phyloP scores from a whole-genome alignment of 305 asterid genomes.

The Striga hermonthica region DNA sequence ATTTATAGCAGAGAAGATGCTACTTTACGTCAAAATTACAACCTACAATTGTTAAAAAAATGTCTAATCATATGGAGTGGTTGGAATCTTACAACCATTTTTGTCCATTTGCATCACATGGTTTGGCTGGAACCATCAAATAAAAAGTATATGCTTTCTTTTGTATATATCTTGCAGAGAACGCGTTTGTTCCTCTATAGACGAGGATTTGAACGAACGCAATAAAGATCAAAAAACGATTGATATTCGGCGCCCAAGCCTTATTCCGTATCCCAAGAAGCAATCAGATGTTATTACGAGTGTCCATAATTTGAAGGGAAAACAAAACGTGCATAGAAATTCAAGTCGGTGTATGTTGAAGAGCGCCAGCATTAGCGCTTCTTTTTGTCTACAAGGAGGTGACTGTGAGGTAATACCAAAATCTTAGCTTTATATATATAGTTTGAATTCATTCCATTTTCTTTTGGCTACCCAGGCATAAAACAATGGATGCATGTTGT shows the following conservation, averaged over 20 bases:
- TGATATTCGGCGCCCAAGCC: slow-evolving; percentile 37
- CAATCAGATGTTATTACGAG: slow-evolving; percentile 29
- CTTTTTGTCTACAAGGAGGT: slow-evolving; percentile 47
- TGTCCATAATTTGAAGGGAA: slow-evolving; percentile 21
- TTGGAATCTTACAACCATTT: too few species aligned
- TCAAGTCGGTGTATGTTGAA: slow-evolving; percentile 54
- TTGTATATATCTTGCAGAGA: slow-evolving; percentile 44
- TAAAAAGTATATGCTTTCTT: background rate
- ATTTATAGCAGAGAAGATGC: too few species aligned
- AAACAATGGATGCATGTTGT: background rate
- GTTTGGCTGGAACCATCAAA: too few species aligned
- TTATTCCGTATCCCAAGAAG: slow-evolving; percentile 41
- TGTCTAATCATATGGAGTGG: too few species aligned
- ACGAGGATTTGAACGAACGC: slow-evolving; percentile 44
- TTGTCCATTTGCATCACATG: too few species aligned
- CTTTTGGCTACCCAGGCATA: background rate
- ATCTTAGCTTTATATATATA: background rate
- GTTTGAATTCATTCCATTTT: background rate
- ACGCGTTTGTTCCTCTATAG: slow-evolving; percentile 55
- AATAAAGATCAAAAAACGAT: slow-evolving; percentile 31
- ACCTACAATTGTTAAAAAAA: too few species aligned
- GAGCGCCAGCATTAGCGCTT: slow-evolving; percentile 71
- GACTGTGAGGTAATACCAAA: slow-evolving; percentile 20
- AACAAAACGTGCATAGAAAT: slow-evolving; percentile 37
- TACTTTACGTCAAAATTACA: too few species aligned